Evolutionary conservation across 352 stramenopile species (phyloP).

Genomic region (Pythium chondricola): DNA sequence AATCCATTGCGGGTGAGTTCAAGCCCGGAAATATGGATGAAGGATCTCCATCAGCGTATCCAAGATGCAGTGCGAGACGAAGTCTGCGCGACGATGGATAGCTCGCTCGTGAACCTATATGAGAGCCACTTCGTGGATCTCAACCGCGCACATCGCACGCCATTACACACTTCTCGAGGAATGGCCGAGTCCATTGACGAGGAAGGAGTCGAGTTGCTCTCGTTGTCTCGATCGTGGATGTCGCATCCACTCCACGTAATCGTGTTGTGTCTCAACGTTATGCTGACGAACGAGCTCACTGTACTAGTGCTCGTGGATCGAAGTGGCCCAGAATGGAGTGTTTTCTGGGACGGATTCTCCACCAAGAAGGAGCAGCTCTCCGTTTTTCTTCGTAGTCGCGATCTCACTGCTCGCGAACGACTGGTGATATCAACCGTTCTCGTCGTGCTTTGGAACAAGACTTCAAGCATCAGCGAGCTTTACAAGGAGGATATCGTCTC

Average conservation of each 20-base stretch:
- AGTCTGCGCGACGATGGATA: constrained; percentile 27
- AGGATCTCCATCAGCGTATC: constrained; percentile 43
- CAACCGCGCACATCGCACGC: constrained; percentile 10
- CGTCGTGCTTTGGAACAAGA: constrained; percentile 44
- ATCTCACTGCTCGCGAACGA: constrained; percentile 25
- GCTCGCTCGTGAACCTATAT: constrained; percentile 30
- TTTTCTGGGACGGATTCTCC: constrained; percentile 41
- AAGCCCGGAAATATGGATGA: constrained; percentile 61
- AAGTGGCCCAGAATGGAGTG: constrained; percentile 28
- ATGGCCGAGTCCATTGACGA: too few species aligned
- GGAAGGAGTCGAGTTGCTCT: too few species aligned
- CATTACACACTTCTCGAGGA: too few species aligned
- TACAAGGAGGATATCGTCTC: constrained; percentile 27
- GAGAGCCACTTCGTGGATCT: constrained; percentile 42
- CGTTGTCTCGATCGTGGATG: constrained; percentile 21
- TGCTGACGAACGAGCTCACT: constrained; percentile 50
- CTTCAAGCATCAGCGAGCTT: constrained; percentile 35
- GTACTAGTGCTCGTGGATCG: constrained; percentile 33
- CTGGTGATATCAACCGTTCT: constrained; percentile 36
- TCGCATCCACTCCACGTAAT: constrained; percentile 45
- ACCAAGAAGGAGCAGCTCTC: constrained; percentile 44
- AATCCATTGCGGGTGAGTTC: constrained; percentile 33
- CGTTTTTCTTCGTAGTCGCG: constrained; percentile 27
- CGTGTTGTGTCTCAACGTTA: constrained; percentile 43
- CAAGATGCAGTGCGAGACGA: constrained; percentile 29